Base-by-base conservation (phyloP, 2,329 filamentous ascomycete genomes). In the Apiospora malaysiana region DNA sequence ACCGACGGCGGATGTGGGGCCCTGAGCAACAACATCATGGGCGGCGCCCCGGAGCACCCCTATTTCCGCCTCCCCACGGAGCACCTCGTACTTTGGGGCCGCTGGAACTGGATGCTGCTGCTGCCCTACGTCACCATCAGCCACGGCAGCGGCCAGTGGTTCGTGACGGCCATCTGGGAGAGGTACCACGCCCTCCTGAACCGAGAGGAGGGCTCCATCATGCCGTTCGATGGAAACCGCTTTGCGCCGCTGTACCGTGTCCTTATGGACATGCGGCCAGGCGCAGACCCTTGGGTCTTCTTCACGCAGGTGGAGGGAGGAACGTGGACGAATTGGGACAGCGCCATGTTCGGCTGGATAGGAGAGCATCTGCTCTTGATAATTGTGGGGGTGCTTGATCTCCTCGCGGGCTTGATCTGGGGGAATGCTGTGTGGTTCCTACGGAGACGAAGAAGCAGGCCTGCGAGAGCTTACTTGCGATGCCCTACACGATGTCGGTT, bases 71-170 rank as follows among this genome's bases (percentile, higher is more conserved):
- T 88, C 67, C 87, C 92, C 45, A 92, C 92, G 72, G 87, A 92
- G 73, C 85, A 87, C 9, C 81, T 93, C 23, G 85, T 88, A 69
- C 81, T 86, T 32, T 93, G 92, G 79, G 6, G 32, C 32, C 87
- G 93, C 78, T 88, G 89, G 77, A 88, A 87, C 75, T 93, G 90
- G 32, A 3, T 32, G 3, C 32, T 6, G 89, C 78, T 91, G 12
- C 83, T 93, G 42, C 91, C 91, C 0, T 93, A 93, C 78, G 89
- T 93, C 76, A 93, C 90, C n/a, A 90, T 93, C 78, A 93, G 92
- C 89, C 92, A 90, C 68, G 88, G 88, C 32, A 93, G 91, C 1
- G 91, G 92, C 2, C 91, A 91, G 10, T 84, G 93, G 71, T 93
- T 92, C 81, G 83, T 92, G 51, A 92, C 89, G 70, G 87, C 92